Evolutionary conservation across 1,139 yeast species (phyloP).

Genomic region (Candida tropicalis): DNA sequence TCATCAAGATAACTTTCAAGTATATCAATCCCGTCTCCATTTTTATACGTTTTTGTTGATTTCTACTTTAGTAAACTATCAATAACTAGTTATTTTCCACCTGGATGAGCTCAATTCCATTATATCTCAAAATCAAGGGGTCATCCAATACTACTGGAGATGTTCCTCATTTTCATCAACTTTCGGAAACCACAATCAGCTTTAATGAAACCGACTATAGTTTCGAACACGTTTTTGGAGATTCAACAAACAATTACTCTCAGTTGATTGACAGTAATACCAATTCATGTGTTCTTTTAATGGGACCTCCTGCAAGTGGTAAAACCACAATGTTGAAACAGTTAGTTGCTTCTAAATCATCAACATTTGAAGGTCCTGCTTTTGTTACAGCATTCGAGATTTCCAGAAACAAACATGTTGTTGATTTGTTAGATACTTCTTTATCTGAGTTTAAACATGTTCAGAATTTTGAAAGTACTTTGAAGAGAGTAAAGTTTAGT

Average conservation of each 20-base stretch:
- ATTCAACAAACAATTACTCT: conserved; percentile 15
- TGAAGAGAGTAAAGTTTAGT: conserved; percentile 15
- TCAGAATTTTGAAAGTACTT: conserved; percentile 21
- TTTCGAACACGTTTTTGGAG: conserved; percentile 22
- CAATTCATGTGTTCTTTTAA: conserved; percentile 25
- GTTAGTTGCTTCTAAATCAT: conserved; percentile 18
- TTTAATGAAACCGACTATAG: conserved; percentile 25
- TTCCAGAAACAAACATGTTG: conserved; percentile 26
- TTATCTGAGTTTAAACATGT: conserved; percentile 9
- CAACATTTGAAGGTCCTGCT: conserved; percentile 13
- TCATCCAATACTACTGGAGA: neutral
- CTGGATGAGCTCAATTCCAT: conserved; percentile 22
- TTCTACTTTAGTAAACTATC: neutral
- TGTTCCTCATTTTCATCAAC: conserved; percentile 12
- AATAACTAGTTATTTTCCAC: no score
- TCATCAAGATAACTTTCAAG: no score
- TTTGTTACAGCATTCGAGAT: conserved; percentile 34
- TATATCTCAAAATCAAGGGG: conserved; percentile 29
- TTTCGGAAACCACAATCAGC: conserved; percentile 20
- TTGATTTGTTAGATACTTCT: conserved; percentile 25
- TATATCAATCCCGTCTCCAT: neutral
- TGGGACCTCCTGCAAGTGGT: conserved; percentile 40
- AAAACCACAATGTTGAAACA: conserved; percentile 32
- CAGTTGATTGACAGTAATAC: conserved; percentile 16
- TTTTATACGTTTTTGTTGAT: no score